A percentile compares a stretch with the other conserved stretches of the same genome.
Conservation (phyloP, 1,284 basidiomycete species). For the Peniophora sp. region DNA sequence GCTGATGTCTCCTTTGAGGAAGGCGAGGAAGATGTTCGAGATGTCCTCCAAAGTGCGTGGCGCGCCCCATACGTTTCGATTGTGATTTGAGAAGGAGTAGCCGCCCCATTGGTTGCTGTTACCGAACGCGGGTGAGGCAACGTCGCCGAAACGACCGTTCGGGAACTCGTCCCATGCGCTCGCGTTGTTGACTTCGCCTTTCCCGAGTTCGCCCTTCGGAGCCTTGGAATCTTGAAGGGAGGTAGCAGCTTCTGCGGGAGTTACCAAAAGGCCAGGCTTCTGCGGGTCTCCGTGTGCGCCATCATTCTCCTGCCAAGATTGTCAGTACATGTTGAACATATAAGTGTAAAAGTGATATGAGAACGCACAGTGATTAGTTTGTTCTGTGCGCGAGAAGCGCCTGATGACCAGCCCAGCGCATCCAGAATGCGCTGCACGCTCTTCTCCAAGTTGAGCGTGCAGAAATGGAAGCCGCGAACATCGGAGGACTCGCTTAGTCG, state of each 20-base stretch:
- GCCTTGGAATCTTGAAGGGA: no score
- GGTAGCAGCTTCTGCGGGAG: no score
- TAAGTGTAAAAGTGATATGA: neutral
- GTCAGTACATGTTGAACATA: neutral
- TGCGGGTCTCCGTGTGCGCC: no score
- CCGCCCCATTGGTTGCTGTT: conserved; percentile 70
- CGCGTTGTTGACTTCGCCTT: conserved; percentile 67
- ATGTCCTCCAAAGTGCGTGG: conserved; percentile 65
- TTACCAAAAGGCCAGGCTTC: no score
- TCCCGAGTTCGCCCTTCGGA: conserved; percentile 40
- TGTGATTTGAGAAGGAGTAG: conserved; percentile 14
- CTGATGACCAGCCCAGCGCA: conserved; percentile 60
- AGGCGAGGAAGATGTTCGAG: conserved; percentile 70
- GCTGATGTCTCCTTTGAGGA: conserved; percentile 65
- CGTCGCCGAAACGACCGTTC: conserved; percentile 98
- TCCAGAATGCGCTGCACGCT: conserved; percentile 89
- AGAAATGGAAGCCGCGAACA: conserved; percentile 87
- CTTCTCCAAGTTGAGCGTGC: conserved; percentile 96
- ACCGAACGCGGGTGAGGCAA: conserved; percentile 94
- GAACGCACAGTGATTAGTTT: conserved; percentile 60
- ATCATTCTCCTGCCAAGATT: no score
- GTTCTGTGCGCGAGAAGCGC: conserved; percentile 38
- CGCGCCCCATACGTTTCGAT: conserved; percentile 64
- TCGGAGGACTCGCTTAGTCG: conserved; percentile 47
- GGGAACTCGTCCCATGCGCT: conserved; percentile 97